A percentile compares a stretch with the other conserved stretches of the same genome.
These are phyloP conservation scores for Houttuynia cordata DNA, from an alignment of 164 flowering plant genomes.

Conservation along the genomic window DNA sequence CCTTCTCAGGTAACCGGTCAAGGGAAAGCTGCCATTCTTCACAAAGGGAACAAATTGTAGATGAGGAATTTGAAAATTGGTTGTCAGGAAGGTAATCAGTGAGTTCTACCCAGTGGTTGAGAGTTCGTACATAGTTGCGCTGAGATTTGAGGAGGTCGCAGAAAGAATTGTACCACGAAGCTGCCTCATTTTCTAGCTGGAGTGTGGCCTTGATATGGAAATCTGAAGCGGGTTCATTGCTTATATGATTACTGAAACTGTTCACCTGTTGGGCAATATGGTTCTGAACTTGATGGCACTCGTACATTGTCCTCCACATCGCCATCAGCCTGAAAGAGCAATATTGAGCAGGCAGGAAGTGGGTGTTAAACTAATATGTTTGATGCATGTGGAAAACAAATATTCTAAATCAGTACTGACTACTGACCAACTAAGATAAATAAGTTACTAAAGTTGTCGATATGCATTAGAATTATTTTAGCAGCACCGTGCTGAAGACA, in stretches of 20 bases:
- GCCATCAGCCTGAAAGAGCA: constrained; percentile 50
- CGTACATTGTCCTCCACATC: constrained; percentile 80
- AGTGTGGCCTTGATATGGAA: constrained; percentile 53
- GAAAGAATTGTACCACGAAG: constrained; percentile 53
- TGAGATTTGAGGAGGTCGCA: constrained; percentile 51
- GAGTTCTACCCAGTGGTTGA: constrained; percentile 52
- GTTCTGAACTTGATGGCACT: constrained; percentile 65
- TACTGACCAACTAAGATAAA: too few relatives aligned
- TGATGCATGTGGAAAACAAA: not conserved
- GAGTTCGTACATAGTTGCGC: constrained; percentile 38
- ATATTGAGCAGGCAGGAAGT: too few relatives aligned
- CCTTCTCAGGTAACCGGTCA: constrained; percentile 61
- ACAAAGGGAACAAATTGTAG: constrained; percentile 30
- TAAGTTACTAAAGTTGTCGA: too few relatives aligned
- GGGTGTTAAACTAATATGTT: not conserved
- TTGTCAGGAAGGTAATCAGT: constrained; percentile 30
- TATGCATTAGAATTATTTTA: too few relatives aligned
- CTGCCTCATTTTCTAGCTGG: constrained; percentile 63
- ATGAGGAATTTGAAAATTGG: constrained; percentile 16
- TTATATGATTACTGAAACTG: constrained; percentile 28
- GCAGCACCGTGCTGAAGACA: too few relatives aligned
- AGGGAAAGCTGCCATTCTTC: constrained; percentile 57
- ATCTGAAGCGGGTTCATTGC: constrained; percentile 44
- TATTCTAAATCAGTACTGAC: too few relatives aligned
- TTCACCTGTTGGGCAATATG: constrained; percentile 56